Evolutionary conservation across 805 yeast species (phyloP).

Genomic region (Candida xyloterini): DNA sequence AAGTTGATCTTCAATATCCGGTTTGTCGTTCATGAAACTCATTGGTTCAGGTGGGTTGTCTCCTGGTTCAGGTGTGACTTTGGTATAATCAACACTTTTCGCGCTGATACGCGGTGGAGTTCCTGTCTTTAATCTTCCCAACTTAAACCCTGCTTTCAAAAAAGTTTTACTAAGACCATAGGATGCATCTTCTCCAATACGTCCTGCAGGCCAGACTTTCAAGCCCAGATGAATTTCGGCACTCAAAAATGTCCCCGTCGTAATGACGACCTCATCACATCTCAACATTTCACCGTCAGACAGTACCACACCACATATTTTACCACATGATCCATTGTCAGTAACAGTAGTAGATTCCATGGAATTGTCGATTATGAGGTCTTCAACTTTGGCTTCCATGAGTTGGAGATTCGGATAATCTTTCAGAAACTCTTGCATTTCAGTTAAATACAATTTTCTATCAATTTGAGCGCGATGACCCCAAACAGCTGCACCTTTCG

Average conservation of each 20-base stretch:
- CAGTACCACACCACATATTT: constrained; percentile 68
- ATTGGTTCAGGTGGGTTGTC: constrained; percentile 86
- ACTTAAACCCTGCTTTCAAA: constrained; percentile 67
- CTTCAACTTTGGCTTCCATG: constrained; percentile 77
- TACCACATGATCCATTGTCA: constrained; percentile 42
- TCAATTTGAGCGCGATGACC: constrained; percentile 98
- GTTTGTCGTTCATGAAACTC: constrained; percentile 75
- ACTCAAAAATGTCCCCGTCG: constrained; percentile 93
- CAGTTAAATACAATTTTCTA: constrained; percentile 67
- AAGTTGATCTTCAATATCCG: constrained; percentile 58
- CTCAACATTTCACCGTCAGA: constrained; percentile 61
- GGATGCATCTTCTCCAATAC: constrained; percentile 91
- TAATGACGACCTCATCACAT: constrained; percentile 71
- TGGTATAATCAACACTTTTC: constrained; percentile 63
- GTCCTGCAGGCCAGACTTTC: constrained; percentile 78
- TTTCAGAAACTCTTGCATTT: constrained; percentile 70
- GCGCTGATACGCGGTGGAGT: constrained; percentile 89
- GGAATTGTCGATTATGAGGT: constrained; percentile 60
- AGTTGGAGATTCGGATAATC: constrained; percentile 57
- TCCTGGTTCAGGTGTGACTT: constrained; percentile 70
- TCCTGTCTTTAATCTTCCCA: constrained; percentile 94
- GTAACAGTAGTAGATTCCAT: constrained; percentile 20
- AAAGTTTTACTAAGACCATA: constrained; percentile 84
- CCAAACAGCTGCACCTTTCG: constrained; percentile 96
- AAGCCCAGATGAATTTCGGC: constrained; percentile 94